Evolutionary conservation across 2,329 filamentous ascomycete genomes (phyloP), one percentile per base, ranked within the genome.

Genomic region (Aspergillus amoenus): DNA sequence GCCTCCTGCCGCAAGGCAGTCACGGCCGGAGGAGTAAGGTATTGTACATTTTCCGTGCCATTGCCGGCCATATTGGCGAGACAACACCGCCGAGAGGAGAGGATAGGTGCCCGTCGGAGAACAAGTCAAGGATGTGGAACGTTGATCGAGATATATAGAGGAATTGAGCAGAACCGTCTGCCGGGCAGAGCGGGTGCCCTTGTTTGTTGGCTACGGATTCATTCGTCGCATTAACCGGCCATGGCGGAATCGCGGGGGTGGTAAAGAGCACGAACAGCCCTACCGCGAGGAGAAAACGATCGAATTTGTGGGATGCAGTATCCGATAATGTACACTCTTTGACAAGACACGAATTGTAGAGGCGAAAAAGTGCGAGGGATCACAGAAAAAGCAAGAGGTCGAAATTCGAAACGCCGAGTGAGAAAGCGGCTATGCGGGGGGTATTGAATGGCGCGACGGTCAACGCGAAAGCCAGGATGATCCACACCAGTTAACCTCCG

Each of bases 1-100:
- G 76, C 74, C 66, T 78, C 75, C 66, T 76, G 73, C 62, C 73
- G 71, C 50, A 79, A 65, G 57, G 77, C 76, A 50, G 74, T 74
- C 32, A 79, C 73, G 54, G 72, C 72, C 42, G 76, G 76, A 60
- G 76, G 74, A 56, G 76, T 74, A 48, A 79, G 74, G 63, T 73
- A 76, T 62, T 73, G 70, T 49, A 68, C 64, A 61, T 66, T 70
- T 54, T 70, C 64, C 45, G 64, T 62, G 65, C 66, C 74, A 74
- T 78, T 75, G 65, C 71, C 68, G 58, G 76, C 73, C 77, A 79
- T 79, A 44, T 57, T 75, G 70, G 59, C 63, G 56, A 61, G 52
- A 43, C 57, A 52, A 56, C 56, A 52, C 56, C 49, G 62, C 54
- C 57, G 43, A 59, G 52, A 30, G 30, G 49, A 55, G 57, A 50